Conservation (phyloP, 129 eudicot species). For the Flaveria brownii region DNA sequence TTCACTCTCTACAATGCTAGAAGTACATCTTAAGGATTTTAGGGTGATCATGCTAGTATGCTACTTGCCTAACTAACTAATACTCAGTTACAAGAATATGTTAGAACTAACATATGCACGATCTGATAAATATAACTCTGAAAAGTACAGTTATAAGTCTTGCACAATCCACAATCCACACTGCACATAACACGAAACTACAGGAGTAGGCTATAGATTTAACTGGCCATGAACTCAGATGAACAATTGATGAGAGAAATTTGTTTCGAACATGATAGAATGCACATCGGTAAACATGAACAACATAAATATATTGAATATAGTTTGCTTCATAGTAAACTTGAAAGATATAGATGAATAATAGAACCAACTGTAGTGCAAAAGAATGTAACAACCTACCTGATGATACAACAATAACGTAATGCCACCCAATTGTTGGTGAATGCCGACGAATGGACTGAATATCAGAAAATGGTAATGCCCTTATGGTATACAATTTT, state of each 20-base stretch:
- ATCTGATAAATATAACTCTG: slow-evolving; percentile 4
- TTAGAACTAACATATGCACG: slow-evolving; percentile 3
- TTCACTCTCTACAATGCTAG: slow-evolving; percentile 10
- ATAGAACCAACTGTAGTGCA: slow-evolving; percentile 10
- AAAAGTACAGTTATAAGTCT: not conserved
- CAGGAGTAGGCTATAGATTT: slow-evolving; percentile 1
- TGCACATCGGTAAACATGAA: not conserved
- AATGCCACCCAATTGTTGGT: slow-evolving; percentile 99
- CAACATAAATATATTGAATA: not conserved
- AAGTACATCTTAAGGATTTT: slow-evolving; percentile 9
- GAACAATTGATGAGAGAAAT: not conserved
- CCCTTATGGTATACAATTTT: slow-evolving; percentile 79
- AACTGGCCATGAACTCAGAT: not conserved
- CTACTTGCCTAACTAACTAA: not conserved
- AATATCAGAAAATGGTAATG: slow-evolving; percentile 76
- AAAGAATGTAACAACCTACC: slow-evolving; percentile 46
- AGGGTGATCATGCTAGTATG: not conserved
- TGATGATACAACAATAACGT: slow-evolving; percentile 85
- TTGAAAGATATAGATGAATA: slow-evolving; percentile 5
- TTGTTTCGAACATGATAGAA: slow-evolving; percentile 10
- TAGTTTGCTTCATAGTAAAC: slow-evolving; percentile 10
- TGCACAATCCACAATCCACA: not conserved
- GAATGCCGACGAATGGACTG: slow-evolving; percentile 87
- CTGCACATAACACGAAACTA: not conserved
- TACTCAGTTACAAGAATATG: not conserved